A percentile compares a stretch with the other conserved stretches of the same genome.
phyloP scores from a whole-genome alignment of 345 rosid species.

The Hypericum perforatum region DNA sequence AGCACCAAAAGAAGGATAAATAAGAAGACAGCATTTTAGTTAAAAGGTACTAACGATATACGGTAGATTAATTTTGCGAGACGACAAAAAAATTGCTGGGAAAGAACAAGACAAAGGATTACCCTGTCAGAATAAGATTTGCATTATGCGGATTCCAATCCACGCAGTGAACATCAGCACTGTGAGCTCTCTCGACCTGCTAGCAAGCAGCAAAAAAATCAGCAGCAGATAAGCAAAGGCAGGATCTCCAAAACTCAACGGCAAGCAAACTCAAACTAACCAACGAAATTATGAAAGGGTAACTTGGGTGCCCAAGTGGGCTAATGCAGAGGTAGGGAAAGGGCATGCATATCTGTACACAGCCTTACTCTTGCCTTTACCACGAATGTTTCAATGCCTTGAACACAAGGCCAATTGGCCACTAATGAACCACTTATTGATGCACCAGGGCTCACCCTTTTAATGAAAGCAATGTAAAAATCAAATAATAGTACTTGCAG shows the following conservation, averaged over 20 bases:
- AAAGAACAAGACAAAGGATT: slow-evolving; percentile 1
- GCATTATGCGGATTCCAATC: slow-evolving; percentile 66
- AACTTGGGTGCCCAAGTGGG: too few relatives aligned
- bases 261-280: neutral
- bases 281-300: neutral
- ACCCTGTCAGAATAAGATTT: slow-evolving; percentile 63
- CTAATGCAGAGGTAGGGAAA: too few relatives aligned
- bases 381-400: too few relatives aligned
- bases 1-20: neutral
- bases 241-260: neutral
- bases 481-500: too few relatives aligned
- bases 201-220: neutral
- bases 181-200: slow-evolving; percentile 64
- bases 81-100: neutral
- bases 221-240: neutral
- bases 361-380: too few relatives aligned
- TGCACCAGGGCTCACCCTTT: too few relatives aligned
- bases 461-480: too few relatives aligned
- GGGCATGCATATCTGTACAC: too few relatives aligned
- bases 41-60: neutral
- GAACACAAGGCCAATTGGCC: too few relatives aligned
- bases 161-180: slow-evolving; percentile 59
- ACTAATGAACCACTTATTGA: too few relatives aligned
- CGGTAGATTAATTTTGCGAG: neutral
- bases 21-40: neutral